Evolutionary conservation across 768 basidiomycete species (phyloP).

Genomic region (Pisolithus orientalis): DNA sequence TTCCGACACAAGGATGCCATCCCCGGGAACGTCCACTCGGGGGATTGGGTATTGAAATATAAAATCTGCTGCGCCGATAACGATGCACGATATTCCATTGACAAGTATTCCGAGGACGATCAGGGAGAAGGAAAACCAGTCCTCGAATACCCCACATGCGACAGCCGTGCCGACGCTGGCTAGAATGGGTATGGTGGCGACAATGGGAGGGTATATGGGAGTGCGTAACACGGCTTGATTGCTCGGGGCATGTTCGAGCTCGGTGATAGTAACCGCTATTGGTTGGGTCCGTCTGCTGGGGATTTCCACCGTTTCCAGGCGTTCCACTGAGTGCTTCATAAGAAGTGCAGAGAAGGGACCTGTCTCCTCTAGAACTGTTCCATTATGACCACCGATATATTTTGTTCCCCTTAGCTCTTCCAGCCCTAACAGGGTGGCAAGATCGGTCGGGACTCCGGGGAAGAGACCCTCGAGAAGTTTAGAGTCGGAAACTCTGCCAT

Average conservation of each 20-base stretch:
- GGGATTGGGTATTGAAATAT: constrained; percentile 6
- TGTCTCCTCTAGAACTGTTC: constrained; percentile 20
- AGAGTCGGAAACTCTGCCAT: constrained; percentile 6
- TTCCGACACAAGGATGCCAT: constrained; percentile 21
- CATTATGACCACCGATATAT: constrained; percentile 21
- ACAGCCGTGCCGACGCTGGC: constrained; percentile 17
- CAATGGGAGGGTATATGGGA: constrained; percentile 1
- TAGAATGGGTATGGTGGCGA: constrained; percentile 21
- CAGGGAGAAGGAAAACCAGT: constrained; percentile 26
- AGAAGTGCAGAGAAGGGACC: constrained; percentile 14
- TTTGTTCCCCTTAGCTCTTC: constrained; percentile 21
- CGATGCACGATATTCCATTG: constrained; percentile 20
- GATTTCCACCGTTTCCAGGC: constrained; percentile 5
- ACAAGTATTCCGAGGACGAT: constrained; percentile 27
- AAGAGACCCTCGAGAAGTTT: constrained; percentile 14
- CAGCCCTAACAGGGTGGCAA: constrained; percentile 12
- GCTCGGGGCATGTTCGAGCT: constrained; percentile 5
- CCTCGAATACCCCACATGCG: constrained; percentile 17
- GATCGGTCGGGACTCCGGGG: constrained; percentile 8
- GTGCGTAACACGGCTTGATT: constrained; percentile 8
- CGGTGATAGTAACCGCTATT: constrained; percentile 13
- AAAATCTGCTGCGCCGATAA: constrained; percentile 22
- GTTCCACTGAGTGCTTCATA: constrained; percentile 17
- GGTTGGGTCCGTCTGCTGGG: constrained; percentile 10
- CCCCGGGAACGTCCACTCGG: constrained; percentile 17